Base-by-base conservation (phyloP, 768 basidiomycete genomes). In the Naganishia kalamii region DNA sequence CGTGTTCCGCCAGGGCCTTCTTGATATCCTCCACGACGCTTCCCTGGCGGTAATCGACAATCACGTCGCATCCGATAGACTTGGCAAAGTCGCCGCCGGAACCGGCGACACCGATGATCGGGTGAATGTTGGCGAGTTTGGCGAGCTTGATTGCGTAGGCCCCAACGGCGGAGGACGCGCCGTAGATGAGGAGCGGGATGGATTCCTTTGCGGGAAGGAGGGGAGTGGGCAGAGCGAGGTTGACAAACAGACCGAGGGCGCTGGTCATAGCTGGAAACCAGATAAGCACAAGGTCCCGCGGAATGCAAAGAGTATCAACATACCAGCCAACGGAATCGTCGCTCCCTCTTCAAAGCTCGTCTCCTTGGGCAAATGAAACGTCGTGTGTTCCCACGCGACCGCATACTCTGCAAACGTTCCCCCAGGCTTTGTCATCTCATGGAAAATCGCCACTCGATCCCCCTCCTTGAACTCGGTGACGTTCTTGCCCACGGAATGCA, bases 81-180 rank as follows among this genome's bases (percentile, higher is more conserved):
- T 62, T 40, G 25, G 60, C 65, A 40, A 62, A 62, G n/a, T 50
- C 59, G n/a, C 44, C n/a, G 27, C 46, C 47, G 10, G 50, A 54
- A n/a, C 65, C 65, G 29, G 65, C 65, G 3, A 66, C 65, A 13
- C 47, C 61, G 51, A 66, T 66, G 43, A 66, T 66, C 7, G 65
- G 65, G 49, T 66, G 65, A 21, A 66, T 66, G 49, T 66, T 66
- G 65, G 60, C 50, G n/a, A 54, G 50, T 40, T 35, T 44, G 46
- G 65, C 65, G 23, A 66, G 50, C 32, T 66, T 66, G 65, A 66
- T 66, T 40, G 60, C 65, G 43, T 62, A 66, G 12, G 65, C 65
- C 3, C 65, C 65, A 29, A 66, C 60, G 29, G 65, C 60, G 27
- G 60, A 52, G 13, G 65, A 62, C 15, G 47, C 65, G 19, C 65